Base-by-base conservation (phyloP, 306 rosid species). In the Ormosia emarginata region DNA sequence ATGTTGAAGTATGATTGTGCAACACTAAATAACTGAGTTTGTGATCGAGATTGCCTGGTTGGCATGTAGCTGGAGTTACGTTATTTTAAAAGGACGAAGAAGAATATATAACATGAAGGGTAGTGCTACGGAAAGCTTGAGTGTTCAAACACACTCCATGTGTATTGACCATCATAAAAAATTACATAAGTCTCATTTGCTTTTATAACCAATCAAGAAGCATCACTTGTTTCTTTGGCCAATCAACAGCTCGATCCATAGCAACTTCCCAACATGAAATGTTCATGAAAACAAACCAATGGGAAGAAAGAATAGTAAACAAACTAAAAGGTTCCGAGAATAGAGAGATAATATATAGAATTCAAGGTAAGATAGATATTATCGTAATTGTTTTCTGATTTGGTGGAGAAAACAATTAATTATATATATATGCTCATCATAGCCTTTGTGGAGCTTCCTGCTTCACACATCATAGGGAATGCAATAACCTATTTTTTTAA, bases 391-490 rank as follows among this genome's bases (percentile, higher is more conserved):
- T 34, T 32, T 63, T 39, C 49, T 24, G 24, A 33, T 34, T 30
- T n/a, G 49, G 36, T 34, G 43, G 32, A 7, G 15, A 67, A 58
- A 49, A 7, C 12, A 79, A 41, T 70, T 24, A 1, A 24, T 24
- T 61, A 29, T 17, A 43, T 61, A 29, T 17, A 43, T 17, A 67
- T 24, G 40, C 58, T 15, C 18, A 1, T 77, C 61, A 83, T 65
- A 71, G 84, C 57, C 84, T 79, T 37, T 79, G 84, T 87, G 90
- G 93, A 89, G 64, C 84, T 81, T 75, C 82, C 76, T 55, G 75
- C 89, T 80, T 85, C 90, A 85, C 86, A 53, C 29, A 86, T 67
- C 75, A 90, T 81, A 32, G 84, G 87, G 79, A 84, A 67, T 77
- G 69, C 13, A 84, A 87, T 56, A 82, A 43, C 43, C 14, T 1